Conservation (phyloP, 1,139 yeast genomes). For the Spathaspora sp. region DNA sequence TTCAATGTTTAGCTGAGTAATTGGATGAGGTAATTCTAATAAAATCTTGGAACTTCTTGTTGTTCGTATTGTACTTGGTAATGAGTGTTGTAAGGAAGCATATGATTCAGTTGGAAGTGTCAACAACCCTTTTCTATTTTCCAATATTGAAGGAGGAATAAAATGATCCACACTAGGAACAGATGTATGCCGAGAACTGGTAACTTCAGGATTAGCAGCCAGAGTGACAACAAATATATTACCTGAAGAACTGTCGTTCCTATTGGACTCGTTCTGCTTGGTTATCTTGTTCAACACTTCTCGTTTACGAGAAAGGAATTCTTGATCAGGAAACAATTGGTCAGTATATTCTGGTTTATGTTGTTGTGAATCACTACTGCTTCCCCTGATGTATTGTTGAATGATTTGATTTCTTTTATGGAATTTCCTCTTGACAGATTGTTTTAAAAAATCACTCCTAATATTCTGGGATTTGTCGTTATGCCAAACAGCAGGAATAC, state of each 20-base stretch:
- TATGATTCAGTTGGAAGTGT: neutral
- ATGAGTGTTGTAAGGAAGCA: neutral
- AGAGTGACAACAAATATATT: neutral
- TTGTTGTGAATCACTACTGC: neutral
- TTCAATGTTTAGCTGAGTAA: constrained; percentile 11
- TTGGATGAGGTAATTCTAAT: constrained; percentile 10
- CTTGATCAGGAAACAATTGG: neutral
- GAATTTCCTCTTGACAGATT: constrained; percentile 5
- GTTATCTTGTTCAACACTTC: neutral
- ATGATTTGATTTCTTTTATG: constrained; percentile 4
- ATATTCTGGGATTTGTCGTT: constrained; percentile 23
- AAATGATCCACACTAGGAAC: constrained; percentile 10
- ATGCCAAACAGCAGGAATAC: constrained; percentile 65
- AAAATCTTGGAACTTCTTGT: constrained; percentile 5
- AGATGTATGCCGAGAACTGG: neutral
- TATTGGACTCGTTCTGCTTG: neutral
- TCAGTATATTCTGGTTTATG: neutral
- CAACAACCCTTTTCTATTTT: neutral
- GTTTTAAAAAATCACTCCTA: constrained; percentile 9
- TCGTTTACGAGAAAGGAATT: neutral
- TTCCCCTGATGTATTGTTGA: constrained; percentile 3
- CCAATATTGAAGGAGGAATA: neutral
- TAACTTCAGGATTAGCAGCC: neutral
- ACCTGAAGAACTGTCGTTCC: neutral
- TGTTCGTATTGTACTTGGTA: neutral